Conservation (phyloP, 768 basidiomycete genomes). For the Lyophyllum shimeji region DNA sequence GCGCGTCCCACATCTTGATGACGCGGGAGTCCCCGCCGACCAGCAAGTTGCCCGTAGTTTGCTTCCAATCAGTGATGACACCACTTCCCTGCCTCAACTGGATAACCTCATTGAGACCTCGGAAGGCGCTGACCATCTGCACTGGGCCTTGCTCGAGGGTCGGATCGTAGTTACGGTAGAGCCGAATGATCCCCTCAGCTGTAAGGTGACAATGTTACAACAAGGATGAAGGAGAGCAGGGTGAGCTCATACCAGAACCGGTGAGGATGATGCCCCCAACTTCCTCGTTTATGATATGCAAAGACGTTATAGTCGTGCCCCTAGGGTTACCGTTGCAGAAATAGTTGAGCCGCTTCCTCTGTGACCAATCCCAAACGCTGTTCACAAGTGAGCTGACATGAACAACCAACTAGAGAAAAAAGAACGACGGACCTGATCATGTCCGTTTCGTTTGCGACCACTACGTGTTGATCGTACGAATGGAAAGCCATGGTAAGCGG, state of each 20-base stretch:
- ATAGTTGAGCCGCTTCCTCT: slow-evolving; percentile 69
- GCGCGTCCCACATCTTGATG: slow-evolving; percentile 94
- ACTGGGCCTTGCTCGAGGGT: slow-evolving; percentile 67
- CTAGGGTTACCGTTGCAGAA: slow-evolving; percentile 89
- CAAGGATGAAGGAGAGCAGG: neutral
- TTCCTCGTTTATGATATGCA: slow-evolving; percentile 95
- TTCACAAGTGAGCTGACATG: slow-evolving; percentile 4
- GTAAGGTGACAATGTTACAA: slow-evolving; percentile 2
- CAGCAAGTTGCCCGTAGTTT: slow-evolving; percentile 80
- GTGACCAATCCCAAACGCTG: slow-evolving; percentile 96
- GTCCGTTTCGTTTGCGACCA: slow-evolving; percentile 83
- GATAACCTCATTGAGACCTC: slow-evolving; percentile 78
- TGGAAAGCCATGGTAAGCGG: slow-evolving; percentile 87
- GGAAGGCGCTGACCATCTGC: slow-evolving; percentile 93
- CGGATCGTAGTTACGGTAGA: slow-evolving; percentile 91
- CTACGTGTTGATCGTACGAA: slow-evolving; percentile 86
- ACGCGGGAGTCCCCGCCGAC: slow-evolving; percentile 89
- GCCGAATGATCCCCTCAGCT: slow-evolving; percentile 92
- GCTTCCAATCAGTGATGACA: slow-evolving; percentile 92
- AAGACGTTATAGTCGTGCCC: slow-evolving; percentile 81
- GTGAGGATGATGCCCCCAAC: slow-evolving; percentile 88
- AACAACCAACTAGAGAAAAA: neutral
- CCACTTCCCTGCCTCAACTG: slow-evolving; percentile 78
- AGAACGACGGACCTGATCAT: slow-evolving; percentile 66
- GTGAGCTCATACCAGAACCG: slow-evolving; percentile 65